These are phyloP conservation scores for Cnidoscolus chayamansa DNA, from an alignment of 441 rosid genomes.

Conservation along the genomic window DNA sequence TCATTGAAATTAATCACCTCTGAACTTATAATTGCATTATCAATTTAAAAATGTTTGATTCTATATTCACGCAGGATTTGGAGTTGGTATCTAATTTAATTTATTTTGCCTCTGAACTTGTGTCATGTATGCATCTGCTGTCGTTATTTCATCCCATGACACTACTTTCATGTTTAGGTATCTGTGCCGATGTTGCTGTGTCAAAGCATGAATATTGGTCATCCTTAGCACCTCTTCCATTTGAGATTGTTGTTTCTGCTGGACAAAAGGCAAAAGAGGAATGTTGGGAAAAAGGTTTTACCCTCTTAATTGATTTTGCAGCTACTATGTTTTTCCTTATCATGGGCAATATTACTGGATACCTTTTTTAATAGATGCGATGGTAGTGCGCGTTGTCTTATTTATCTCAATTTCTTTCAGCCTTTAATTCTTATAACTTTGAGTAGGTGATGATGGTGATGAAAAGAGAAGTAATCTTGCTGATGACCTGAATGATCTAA, in stretches of 20 bases:
- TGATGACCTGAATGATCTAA: constrained; percentile 73
- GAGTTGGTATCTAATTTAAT: neutral
- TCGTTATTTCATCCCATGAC: constrained; percentile 5
- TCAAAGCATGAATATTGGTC: constrained; percentile 89
- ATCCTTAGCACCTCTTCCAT: constrained; percentile 94
- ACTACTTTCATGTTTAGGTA: constrained; percentile 44
- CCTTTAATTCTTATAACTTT: constrained; percentile 18
- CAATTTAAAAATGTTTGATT: neutral
- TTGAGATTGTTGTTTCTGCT: constrained; percentile 89
- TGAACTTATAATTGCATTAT: neutral
- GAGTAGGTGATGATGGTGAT: constrained; percentile 57
- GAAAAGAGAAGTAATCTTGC: constrained; percentile 66
- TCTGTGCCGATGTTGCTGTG: constrained; percentile 76
- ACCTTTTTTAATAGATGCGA: neutral
- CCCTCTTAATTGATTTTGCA: constrained; percentile 18
- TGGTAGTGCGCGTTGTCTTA: neutral
- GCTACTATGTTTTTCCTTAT: constrained; percentile 4
- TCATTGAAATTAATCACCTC: constrained; percentile 9
- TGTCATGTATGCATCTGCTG: neutral
- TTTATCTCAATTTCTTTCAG: constrained; percentile 6
- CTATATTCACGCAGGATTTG: neutral
- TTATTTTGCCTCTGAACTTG: constrained; percentile 3
- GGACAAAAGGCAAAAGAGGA: constrained; percentile 93
- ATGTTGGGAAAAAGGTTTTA: constrained; percentile 74
- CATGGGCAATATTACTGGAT: constrained; percentile 6